Evolutionary conservation across 1,284 basidiomycete genomes (phyloP), one percentile per base, ranked within the genome.

Genomic region (Schizopora paradoxa): DNA sequence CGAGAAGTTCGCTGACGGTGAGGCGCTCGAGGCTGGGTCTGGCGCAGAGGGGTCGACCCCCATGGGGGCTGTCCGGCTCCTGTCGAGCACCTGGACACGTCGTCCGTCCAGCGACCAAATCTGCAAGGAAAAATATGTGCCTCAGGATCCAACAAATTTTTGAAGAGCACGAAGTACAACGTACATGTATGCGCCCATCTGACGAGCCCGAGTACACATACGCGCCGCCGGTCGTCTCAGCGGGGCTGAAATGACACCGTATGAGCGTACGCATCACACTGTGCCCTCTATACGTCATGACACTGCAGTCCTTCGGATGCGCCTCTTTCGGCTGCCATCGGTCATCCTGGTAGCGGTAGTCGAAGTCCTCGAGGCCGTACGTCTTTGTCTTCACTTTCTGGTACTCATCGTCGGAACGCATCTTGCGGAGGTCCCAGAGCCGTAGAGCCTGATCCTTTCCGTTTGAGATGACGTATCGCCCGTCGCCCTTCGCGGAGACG

Each of bases 271-370:
- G 77, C 42, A 96, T 67, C n/a, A 99, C 92, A 6, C 80, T 72
- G 62, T 99, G 96, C 1, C 95, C 96, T 34, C 90, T 76, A 61
- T 87, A 99, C 1, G 91, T 89, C 94, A 98, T 97, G 39, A 99
- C 84, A 53, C 89, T 92, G 61, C 89, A 92, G 62, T 99, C 93
- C 51, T 81, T 69, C 1, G 95, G 94, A 58, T 90, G 82, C 4
- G 77, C 73, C 23, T 66, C 61, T 55, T 70, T 73, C 47, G 66
- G 70, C 7, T 86, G 86, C 45, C 70, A 75, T 0, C 82, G 79
- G 58, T 90, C 90, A 41, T 65, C 61, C n/a, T 76, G 74, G 51
- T 78, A 74, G 54, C 85, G 86, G 51, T 37, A 50, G 62, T 98
- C 94, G 58, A 79, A 97, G 45, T 73, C 65, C 1, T 59, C 60